A percentile compares a stretch with the other conserved stretches of the same genome.
Evolutionary conservation across 495 filamentous ascomycete genomes (phyloP).

Genomic region (Neurospora tetrasperma): DNA sequence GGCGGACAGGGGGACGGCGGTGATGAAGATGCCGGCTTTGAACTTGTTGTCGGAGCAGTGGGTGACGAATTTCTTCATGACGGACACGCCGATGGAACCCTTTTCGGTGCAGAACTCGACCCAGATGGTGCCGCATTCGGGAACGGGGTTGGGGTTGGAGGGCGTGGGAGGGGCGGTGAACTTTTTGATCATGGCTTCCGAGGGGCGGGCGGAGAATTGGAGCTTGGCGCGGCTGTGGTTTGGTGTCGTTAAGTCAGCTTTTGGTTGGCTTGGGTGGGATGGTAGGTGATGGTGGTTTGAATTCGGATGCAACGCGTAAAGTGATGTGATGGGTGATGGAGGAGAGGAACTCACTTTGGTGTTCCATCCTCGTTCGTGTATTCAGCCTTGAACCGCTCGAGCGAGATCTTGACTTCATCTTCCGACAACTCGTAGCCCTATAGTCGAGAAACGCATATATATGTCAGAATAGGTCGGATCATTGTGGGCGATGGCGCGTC

Average conservation of each 20-base stretch:
- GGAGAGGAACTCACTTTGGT: conserved; percentile 49
- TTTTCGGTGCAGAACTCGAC: conserved; percentile 77
- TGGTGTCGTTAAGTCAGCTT: background rate
- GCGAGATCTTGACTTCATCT: conserved; percentile 72
- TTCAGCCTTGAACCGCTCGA: conserved; percentile 59
- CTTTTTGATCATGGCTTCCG: conserved; percentile 70
- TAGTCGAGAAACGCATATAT: background rate
- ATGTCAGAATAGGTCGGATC: background rate
- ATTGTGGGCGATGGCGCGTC: background rate
- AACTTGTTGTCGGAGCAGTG: conserved; percentile 65
- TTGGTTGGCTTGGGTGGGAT: background rate
- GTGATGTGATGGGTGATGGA: background rate
- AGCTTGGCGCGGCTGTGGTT: conserved; percentile 62
- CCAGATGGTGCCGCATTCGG: conserved; percentile 80
- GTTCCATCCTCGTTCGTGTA: conserved; percentile 60
- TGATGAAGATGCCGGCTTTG: conserved; percentile 82
- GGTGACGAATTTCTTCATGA: conserved; percentile 81
- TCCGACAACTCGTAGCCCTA: conserved; percentile 90
- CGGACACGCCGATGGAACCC: conserved; percentile 70
- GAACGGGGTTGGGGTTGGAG: conserved; percentile 50
- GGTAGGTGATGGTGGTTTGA: conserved; percentile 12
- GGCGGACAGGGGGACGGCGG: conserved; percentile 66
- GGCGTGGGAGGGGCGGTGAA: conserved; percentile 60
- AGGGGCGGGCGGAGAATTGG: conserved; percentile 76
- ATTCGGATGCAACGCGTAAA: conserved; percentile 2